A percentile compares a stretch with the other conserved stretches of the same genome.
These are phyloP conservation scores for Hemisphaericaspora xylofermentans DNA, from an alignment of 1,139 yeast species.

Conservation along the genomic window DNA sequence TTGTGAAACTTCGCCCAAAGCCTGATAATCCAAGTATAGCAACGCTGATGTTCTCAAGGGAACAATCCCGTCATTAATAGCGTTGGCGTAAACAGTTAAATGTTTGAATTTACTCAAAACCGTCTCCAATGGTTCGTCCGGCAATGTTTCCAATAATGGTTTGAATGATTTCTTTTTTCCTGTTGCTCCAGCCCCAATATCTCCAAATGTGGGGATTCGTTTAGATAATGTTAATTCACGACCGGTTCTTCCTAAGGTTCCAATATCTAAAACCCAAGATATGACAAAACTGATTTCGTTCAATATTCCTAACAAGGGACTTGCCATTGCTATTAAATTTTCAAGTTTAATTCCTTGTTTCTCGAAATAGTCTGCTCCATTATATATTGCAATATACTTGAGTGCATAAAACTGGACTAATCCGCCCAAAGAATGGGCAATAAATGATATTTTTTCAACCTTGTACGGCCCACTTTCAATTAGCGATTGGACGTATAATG, in stretches of 20 bases:
- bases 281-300: conserved; percentile 86
- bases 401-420: conserved; percentile 86
- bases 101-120: conserved; percentile 63
- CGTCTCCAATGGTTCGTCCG: conserved; percentile 73
- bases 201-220: conserved; percentile 21
- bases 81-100: conserved; percentile 77
- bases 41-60: conserved; percentile 68
- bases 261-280: conserved; percentile 78
- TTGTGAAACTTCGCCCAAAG: conserved; percentile 36
- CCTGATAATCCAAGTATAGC: conserved; percentile 47
- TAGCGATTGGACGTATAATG: conserved; percentile 63
- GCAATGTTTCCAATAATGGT: conserved; percentile 72
- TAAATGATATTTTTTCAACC: conserved; percentile 69
- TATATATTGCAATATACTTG: conserved; percentile 63
- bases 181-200: conserved; percentile 12
- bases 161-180: conserved; percentile 24
- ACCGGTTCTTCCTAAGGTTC: conserved; percentile 90
- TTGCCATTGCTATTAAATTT: conserved; percentile 78
- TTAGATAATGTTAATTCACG: conserved; percentile 72
- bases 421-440: conserved; percentile 94
- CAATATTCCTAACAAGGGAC: conserved; percentile 81
- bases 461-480: conserved; percentile 36
- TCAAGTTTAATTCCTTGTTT: conserved; percentile 53
- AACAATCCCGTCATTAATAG: conserved; percentile 90
- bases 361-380: conserved; percentile 55